Conservation (phyloP, 768 basidiomycete genomes). For the Polyporus arcularius region DNA sequence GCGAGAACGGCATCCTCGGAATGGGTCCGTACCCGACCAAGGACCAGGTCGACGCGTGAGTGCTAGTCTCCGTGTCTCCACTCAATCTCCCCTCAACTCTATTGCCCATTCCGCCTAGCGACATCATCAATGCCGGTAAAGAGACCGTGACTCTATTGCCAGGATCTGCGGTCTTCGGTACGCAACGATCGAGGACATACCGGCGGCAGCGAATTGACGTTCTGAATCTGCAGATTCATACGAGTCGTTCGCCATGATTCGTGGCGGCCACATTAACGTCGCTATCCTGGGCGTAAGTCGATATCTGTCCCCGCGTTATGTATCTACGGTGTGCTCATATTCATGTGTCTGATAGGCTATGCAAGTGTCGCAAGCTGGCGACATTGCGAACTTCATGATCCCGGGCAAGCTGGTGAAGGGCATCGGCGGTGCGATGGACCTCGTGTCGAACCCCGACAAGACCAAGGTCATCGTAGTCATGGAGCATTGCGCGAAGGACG, state of each 20-base stretch:
- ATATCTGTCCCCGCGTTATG: constrained; percentile 2
- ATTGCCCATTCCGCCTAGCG: constrained; percentile 42
- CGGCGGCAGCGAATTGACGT: not conserved
- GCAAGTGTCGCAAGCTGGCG: constrained; percentile 91
- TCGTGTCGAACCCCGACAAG: constrained; percentile 94
- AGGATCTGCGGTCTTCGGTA: constrained; percentile 89
- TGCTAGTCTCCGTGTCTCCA: constrained; percentile 9
- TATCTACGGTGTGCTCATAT: constrained; percentile 6
- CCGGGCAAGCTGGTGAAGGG: constrained; percentile 92
- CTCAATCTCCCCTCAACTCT: constrained; percentile 2
- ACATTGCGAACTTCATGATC: constrained; percentile 98
- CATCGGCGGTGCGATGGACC: constrained; percentile 96
- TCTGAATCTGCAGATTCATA: constrained; percentile 60
- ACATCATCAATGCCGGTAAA: constrained; percentile 94
- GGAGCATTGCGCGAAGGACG: constrained; percentile 91
- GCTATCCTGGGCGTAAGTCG: constrained; percentile 84
- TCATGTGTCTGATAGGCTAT: constrained; percentile 65
- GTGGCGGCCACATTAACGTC: constrained; percentile 93
- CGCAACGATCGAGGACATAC: constrained; percentile 3
- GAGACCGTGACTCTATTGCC: constrained; percentile 92
- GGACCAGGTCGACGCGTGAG: constrained; percentile 79
- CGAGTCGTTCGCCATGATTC: constrained; percentile 97
- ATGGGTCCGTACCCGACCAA: constrained; percentile 90
- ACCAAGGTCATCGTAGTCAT: constrained; percentile 90
- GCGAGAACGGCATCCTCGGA: constrained; percentile 88